phyloP scores from a whole-genome alignment of 306 rosid species.

The Lathyrus aphaca region DNA sequence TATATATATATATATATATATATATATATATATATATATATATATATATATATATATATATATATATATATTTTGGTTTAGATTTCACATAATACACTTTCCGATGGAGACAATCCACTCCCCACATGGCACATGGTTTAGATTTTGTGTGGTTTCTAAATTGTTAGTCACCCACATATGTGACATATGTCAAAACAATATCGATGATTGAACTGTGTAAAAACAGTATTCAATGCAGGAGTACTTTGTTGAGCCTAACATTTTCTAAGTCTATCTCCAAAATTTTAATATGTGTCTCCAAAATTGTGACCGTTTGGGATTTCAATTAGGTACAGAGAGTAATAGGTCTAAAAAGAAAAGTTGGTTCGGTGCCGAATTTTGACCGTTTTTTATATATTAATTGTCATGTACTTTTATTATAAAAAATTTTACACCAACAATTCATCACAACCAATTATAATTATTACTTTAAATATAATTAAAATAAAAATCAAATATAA shows the following conservation, averaged over 20 bases:
- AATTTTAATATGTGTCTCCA: background rate
- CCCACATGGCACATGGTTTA: background rate
- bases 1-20: too few relatives aligned
- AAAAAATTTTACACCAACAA: too few relatives aligned
- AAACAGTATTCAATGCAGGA: background rate
- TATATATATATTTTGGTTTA: too few relatives aligned
- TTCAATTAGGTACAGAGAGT: background rate
- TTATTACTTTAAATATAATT: too few relatives aligned
- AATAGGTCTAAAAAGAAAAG: background rate
- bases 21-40: too few relatives aligned
- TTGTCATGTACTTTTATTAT: too few relatives aligned
- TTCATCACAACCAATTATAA: too few relatives aligned
- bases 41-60: too few relatives aligned
- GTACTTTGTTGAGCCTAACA: background rate
- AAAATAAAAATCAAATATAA: too few relatives aligned
- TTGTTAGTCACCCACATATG: background rate
- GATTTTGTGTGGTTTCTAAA: background rate
- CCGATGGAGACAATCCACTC: too few relatives aligned
- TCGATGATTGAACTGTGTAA: background rate
- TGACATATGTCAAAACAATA: conserved; percentile 1
- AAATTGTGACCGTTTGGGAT: background rate
- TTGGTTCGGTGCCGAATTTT: background rate
- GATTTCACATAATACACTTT: too few relatives aligned
- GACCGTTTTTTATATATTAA: too few relatives aligned
- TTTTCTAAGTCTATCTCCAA: background rate